phyloP scores from a whole-genome alignment of 495 filamentous ascomycete genomes.

The Penicillium cataractarum region DNA sequence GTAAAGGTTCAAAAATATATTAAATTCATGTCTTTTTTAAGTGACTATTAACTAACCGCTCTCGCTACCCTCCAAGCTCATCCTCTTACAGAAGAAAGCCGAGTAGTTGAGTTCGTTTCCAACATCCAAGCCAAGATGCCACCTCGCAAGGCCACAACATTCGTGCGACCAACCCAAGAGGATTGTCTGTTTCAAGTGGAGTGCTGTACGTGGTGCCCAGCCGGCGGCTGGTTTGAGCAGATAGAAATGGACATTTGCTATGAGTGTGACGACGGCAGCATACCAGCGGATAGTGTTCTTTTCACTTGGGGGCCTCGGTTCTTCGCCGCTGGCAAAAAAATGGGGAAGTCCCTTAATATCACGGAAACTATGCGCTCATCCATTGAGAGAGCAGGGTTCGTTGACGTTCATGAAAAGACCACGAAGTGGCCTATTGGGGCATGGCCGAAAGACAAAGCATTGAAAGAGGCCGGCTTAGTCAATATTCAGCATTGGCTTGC shows the following conservation, averaged over 20 bases:
- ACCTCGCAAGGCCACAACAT: no score
- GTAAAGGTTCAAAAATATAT: no score
- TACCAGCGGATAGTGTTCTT: slow-evolving; percentile 33
- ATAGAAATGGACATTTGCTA: slow-evolving; percentile 47
- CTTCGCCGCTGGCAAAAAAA: slow-evolving; percentile 1
- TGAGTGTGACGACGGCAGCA: slow-evolving; percentile 45
- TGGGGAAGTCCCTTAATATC: slow-evolving; percentile 1
- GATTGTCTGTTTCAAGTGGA: no score
- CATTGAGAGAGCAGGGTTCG: slow-evolving; percentile 35
- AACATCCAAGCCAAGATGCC: no score
- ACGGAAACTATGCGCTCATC: slow-evolving; percentile 16
- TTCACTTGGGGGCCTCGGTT: slow-evolving; percentile 10
- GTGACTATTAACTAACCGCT: no score
- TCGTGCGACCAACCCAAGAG: no score
- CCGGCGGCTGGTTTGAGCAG: slow-evolving; percentile 58
- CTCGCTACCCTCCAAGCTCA: no score
- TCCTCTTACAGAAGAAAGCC: no score
- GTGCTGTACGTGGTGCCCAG: no score
- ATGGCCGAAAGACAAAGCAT: slow-evolving; percentile 19
- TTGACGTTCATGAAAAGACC: slow-evolving; percentile 15
- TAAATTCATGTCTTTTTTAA: no score
- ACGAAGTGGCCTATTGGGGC: slow-evolving; percentile 14
- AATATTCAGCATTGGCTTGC: slow-evolving; percentile 17
- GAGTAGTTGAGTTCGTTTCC: no score
- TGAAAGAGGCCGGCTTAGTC: slow-evolving; percentile 17